A percentile compares a stretch with the other conserved stretches of the same genome.
These are phyloP conservation scores for Chrysanthemum makinoi DNA, from an alignment of 129 eudicot genomes.

Conservation along the genomic window DNA sequence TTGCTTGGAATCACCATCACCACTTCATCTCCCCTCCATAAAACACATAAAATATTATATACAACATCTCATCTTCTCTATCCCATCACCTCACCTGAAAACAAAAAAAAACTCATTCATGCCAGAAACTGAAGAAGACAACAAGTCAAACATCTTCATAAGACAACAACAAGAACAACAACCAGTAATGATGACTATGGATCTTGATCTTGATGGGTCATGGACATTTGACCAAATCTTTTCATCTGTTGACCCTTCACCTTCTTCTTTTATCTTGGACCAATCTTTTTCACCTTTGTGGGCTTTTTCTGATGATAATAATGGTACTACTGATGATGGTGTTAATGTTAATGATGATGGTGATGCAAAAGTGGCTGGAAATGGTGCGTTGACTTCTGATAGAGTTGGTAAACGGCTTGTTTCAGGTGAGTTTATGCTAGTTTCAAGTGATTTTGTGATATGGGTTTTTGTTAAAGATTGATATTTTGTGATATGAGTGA, in stretches of 20 bases:
- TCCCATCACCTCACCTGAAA: too few species aligned
- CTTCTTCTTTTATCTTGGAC: slow-evolving; percentile 57
- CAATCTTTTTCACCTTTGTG: slow-evolving; percentile 80
- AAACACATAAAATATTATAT: too few species aligned
- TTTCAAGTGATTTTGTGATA: background rate
- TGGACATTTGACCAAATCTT: slow-evolving; percentile 89
- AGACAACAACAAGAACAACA: background rate
- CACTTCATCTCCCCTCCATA: background rate
- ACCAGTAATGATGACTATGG: slow-evolving; percentile 55
- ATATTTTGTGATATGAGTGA: background rate
- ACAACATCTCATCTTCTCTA: too few species aligned
- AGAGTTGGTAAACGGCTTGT: slow-evolving; percentile 27
- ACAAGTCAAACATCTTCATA: slow-evolving; percentile 6
- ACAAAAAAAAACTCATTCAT: background rate
- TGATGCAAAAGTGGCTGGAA: slow-evolving; percentile 24
- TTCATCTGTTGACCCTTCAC: slow-evolving; percentile 40
- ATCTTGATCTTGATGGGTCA: slow-evolving; percentile 71
- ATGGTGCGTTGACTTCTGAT: slow-evolving; percentile 32
- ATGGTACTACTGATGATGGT: background rate
- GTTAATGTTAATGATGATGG: slow-evolving; percentile 21
- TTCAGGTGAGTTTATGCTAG: slow-evolving; percentile 23
- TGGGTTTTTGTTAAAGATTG: background rate
- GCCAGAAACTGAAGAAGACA: slow-evolving; percentile 33
- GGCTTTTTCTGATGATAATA: slow-evolving; percentile 60
- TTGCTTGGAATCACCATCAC: slow-evolving; percentile 29